These are phyloP conservation scores for Lithospermum erythrorhizon DNA, from an alignment of 257 asterid genomes.

Conservation along the genomic window DNA sequence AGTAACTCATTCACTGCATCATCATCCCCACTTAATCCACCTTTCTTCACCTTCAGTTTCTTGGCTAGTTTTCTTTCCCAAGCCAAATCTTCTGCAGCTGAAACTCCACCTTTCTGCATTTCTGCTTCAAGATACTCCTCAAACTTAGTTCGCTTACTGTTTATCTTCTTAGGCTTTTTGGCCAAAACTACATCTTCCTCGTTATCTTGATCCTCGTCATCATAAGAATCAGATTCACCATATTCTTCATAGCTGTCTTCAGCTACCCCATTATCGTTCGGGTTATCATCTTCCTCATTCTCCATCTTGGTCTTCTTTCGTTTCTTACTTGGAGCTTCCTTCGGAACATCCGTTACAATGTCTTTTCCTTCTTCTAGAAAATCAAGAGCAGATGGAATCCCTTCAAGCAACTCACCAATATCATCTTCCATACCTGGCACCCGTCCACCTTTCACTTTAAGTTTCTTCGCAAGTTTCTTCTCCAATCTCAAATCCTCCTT, in stretches of 20 bases:
- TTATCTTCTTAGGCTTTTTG: slow-evolving; percentile 19
- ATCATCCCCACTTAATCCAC: slow-evolving; percentile 52
- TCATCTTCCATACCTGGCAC: slow-evolving; percentile 51
- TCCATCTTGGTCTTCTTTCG: slow-evolving; percentile 11
- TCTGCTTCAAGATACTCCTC: slow-evolving; percentile 35
- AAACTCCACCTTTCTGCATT: slow-evolving; percentile 15
- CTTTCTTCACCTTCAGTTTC: slow-evolving; percentile 69
- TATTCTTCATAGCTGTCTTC: slow-evolving; percentile 20
- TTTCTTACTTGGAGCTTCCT: slow-evolving; percentile 11
- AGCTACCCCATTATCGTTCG: slow-evolving; percentile 14
- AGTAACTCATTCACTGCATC: slow-evolving; percentile 38
- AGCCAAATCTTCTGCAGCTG: slow-evolving; percentile 33
- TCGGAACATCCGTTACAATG: slow-evolving; percentile 9
- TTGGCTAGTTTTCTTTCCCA: slow-evolving; percentile 63
- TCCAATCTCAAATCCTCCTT: slow-evolving; percentile 53
- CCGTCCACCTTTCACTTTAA: slow-evolving; percentile 57
- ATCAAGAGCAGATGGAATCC: slow-evolving; percentile 44
- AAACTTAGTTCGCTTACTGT: slow-evolving; percentile 29
- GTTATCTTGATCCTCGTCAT: slow-evolving; percentile 27
- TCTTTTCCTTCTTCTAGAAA: slow-evolving; percentile 13
- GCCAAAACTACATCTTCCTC: slow-evolving; percentile 15
- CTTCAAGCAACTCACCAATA: slow-evolving; percentile 40
- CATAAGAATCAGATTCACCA: slow-evolving; percentile 19
- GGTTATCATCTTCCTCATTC: slow-evolving; percentile 18
- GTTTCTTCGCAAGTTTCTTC: slow-evolving; percentile 72